Evolutionary conservation across 78 protist genomes (phyloP), one percentile per base, ranked within the genome.

Genomic region (Emiliania huxleyi): DNA sequence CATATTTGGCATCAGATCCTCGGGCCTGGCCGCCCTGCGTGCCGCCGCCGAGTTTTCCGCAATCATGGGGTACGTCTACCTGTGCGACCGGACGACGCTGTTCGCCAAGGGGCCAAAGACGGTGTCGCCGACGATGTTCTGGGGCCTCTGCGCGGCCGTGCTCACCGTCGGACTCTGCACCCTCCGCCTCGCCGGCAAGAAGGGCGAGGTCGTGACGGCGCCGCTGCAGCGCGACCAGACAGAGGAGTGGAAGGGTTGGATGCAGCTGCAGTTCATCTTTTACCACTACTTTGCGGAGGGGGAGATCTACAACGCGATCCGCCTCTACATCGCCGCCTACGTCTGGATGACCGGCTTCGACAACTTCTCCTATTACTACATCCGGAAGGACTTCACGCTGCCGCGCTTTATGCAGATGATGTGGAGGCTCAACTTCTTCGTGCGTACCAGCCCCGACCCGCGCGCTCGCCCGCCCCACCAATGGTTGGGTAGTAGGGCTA

Each of bases 301-400:
- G 35, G 91, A 90, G 81, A 88, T 90, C 15, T 96, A 96, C 94
- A 91, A 90, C 92, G 25, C 93, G 2, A 85, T 94, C 89, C 96
- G 97, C 35, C 42, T 96, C 38, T 94, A 73, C 73, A 94, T 96
- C 73, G 96, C 97, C 18, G 40, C 93, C 22, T 96, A 96, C 94
- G 93, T 96, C 22, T 96, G 94, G 94, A 93, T 96, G 95, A 95
- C 97, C 22, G 97, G 97, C 29, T 96, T 94, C 42, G 97, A 96
- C 25, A 91, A 96, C 83, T 93, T 94, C 26, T 49, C 81, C 35
- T 91, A 69, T 42, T 91, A 62, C 87, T 90, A 90, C 92, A 19
- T 90, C 75, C 56, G 69, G 92, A 3, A 19, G 18, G 92, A 90
- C 46, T 90, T 90, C 52, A 22, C 55, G 22, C 26, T 48, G n/a